Base-by-base conservation (phyloP, 1,284 basidiomycete genomes). In the Ceratobasidium sp. region DNA sequence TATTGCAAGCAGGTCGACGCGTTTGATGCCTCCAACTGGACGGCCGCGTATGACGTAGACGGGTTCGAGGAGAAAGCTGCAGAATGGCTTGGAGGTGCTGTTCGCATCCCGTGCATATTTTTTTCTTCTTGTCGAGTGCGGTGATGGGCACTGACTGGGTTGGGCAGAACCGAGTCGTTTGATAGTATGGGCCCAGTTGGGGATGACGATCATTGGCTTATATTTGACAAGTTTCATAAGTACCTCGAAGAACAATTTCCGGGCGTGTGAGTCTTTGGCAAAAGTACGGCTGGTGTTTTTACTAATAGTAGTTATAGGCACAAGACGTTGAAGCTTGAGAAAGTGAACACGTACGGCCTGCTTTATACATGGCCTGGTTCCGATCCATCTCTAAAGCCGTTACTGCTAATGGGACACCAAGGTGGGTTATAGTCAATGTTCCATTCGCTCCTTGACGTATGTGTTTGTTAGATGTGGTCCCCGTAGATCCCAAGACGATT, bases 391-490 rank as follows among this genome's bases (percentile, higher is more conserved):
- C 82, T 91, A 75, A 90, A 92, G 80, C 92, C 91, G 0, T 79
- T 92, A 1, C 83, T 92, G 46, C 81, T 93, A 46, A 85, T 87
- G 22, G 89, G 85, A 0, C 91, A 92, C 79, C 89, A 91, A 83
- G 89, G 88, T 85, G n/a, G 80, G 76, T n/a, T 11, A 39, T 43
- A 19, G 43, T 19, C 34, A 53, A n/a, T 22, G 13, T 14, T 58
- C 24, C 14, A 31, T 53, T 46, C 69, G 76, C 79, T 56, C 51
- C 16, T 11, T 41, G 37, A n/a, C 24, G 61, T 31, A 76, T 56
- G 29, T 53, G 13, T 48, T 27, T 37, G 63, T 66, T 69, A 85
- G 90, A 89, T 78, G 87, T 87, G 46, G 88, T 88, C 0, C 88
- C 88, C 24, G 88, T 88, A 1, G 84, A 90, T 72, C 83, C 84